Conservation (phyloP, 768 basidiomycete genomes). For the Termitomyces eurrhizus region DNA sequence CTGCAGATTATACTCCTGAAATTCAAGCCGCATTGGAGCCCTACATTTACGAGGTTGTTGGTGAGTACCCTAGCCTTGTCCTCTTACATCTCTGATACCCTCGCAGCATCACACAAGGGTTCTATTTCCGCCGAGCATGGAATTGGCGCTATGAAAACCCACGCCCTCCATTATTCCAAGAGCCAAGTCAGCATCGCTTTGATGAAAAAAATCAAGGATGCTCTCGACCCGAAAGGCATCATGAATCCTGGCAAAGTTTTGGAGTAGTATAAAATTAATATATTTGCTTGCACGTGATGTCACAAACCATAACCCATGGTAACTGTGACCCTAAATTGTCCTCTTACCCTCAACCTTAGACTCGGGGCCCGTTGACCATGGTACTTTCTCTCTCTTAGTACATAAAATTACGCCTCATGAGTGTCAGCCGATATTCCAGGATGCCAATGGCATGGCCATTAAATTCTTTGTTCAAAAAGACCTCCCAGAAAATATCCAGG, state of each 20-base stretch:
- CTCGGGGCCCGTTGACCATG: slow-evolving; percentile 33
- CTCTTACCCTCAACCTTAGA: slow-evolving; percentile 48
- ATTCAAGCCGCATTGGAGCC: slow-evolving; percentile 89
- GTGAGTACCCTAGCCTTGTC: slow-evolving; percentile 38
- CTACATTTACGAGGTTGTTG: slow-evolving; percentile 89
- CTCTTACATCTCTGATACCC: not conserved
- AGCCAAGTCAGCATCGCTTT: slow-evolving; percentile 68
- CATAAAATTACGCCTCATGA: not conserved
- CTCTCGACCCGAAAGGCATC: slow-evolving; percentile 89
- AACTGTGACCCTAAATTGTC: slow-evolving; percentile 29
- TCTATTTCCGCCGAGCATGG: slow-evolving; percentile 98
- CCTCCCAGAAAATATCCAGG: slow-evolving; percentile 60
- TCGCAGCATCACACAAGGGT: slow-evolving; percentile 68
- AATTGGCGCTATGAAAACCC: slow-evolving; percentile 92
- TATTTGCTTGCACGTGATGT: slow-evolving; percentile 14
- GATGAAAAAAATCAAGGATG: slow-evolving; percentile 86
- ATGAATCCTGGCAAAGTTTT: slow-evolving; percentile 92
- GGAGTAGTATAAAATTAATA: slow-evolving; percentile 23
- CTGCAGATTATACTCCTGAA: slow-evolving; percentile 76
- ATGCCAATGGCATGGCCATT: slow-evolving; percentile 58
- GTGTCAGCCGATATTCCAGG: slow-evolving; percentile 67
- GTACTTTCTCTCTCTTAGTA: not conserved
- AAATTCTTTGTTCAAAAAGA: slow-evolving; percentile 88
- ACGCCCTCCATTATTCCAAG: slow-evolving; percentile 88
- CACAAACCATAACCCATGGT: slow-evolving; percentile 31